Percentiles rank a stretch among this genome's conserved stretches.
phyloP scores from a whole-genome alignment of 2,329 filamentous ascomycete genomes.

The Ceratocystis ficicola region DNA sequence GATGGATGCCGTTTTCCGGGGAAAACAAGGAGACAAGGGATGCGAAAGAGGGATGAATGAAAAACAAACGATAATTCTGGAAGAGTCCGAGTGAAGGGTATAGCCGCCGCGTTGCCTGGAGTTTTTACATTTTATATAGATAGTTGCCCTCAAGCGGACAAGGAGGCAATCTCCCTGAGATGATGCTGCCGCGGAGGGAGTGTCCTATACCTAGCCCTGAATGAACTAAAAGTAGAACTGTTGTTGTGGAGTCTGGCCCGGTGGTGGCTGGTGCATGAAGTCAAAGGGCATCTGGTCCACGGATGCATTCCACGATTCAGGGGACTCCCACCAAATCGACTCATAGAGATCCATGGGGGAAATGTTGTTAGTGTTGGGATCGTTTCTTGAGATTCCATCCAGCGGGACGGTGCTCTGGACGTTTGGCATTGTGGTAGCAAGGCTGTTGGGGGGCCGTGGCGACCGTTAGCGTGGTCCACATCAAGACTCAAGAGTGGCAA shows the following conservation, averaged over 20 bases:
- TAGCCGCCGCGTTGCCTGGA: slow-evolving; percentile 15
- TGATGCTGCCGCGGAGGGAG: too few relatives aligned
- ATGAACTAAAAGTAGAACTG: slow-evolving; percentile 42
- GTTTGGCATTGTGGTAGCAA: slow-evolving; percentile 19
- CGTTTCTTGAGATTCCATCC: slow-evolving; percentile 38
- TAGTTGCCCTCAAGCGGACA: background rate
- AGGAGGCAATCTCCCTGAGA: background rate
- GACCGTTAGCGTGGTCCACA: slow-evolving; percentile 20
- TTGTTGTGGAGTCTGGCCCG: slow-evolving; percentile 45
- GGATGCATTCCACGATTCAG: slow-evolving; percentile 46
- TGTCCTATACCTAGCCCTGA: too few relatives aligned
- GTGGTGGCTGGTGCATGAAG: slow-evolving; percentile 47
- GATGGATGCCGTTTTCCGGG: background rate
- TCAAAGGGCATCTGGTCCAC: slow-evolving; percentile 49
- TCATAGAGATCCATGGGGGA: slow-evolving; percentile 57
- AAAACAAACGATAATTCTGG: background rate
- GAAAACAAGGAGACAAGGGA: background rate
- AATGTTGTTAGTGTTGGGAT: slow-evolving; percentile 45
- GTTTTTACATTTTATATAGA: background rate
- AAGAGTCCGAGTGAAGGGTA: slow-evolving; percentile 7
- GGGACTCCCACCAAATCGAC: slow-evolving; percentile 55
- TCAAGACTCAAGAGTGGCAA: slow-evolving; percentile 5
- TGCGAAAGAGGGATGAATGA: background rate
- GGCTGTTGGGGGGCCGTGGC: slow-evolving; percentile 13
- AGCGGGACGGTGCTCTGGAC: slow-evolving; percentile 28